Evolutionary conservation across 2,329 filamentous ascomycete genomes (phyloP).

Genomic region (Helminthosporium solani): DNA sequence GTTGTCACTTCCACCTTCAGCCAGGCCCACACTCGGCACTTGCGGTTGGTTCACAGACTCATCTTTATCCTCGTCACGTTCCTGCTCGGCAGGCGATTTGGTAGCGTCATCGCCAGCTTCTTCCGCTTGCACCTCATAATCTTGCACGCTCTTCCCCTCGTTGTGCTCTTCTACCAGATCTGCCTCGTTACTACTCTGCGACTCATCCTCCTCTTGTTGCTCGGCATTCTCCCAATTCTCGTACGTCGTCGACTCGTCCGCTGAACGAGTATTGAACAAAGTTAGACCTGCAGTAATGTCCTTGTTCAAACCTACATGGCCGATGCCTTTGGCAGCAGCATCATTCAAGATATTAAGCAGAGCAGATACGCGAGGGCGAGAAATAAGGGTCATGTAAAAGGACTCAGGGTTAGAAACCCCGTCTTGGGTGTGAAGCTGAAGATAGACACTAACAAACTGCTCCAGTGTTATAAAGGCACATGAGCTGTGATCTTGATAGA

Average conservation of each 20-base stretch:
- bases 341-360: conserved; percentile 55
- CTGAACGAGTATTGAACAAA: conserved; percentile 21
- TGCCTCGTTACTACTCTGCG: not conserved
- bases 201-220: conserved; percentile 9
- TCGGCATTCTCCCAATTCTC: conserved; percentile 21
- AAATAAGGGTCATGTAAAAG: conserved; percentile 59
- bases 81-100: not conserved
- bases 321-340: conserved; percentile 58
- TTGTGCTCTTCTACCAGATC: conserved; percentile 2
- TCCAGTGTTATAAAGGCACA: conserved; percentile 35
- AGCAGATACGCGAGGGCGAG: conserved; percentile 55
- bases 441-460: conserved; percentile 61
- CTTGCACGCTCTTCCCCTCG: not conserved
- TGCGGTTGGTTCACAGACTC: not conserved
- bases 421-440: conserved; percentile 61
- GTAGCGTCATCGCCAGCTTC: conserved; percentile 1
- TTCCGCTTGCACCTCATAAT: not conserved
- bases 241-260: conserved; percentile 19
- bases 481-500: conserved; percentile 35
- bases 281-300: conserved; percentile 30
- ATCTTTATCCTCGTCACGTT: not conserved
- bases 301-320: conserved; percentile 51
- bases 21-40: not conserved
- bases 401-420: conserved; percentile 54
- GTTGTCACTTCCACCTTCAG: not conserved